Conservation (phyloP, 768 basidiomycete genomes). For the Stropharia rugosoannulata region DNA sequence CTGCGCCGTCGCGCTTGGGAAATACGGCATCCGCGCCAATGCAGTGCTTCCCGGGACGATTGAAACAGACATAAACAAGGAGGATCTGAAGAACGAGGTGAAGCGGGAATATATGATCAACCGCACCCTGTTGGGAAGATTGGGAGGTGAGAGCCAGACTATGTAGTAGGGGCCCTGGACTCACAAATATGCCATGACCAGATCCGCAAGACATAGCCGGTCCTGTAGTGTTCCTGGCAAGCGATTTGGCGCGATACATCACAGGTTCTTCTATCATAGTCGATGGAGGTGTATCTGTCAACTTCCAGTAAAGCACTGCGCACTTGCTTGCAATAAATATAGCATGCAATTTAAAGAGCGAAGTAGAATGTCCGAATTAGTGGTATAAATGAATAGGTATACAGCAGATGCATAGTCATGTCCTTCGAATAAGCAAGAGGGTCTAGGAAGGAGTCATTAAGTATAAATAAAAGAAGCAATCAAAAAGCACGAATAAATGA, state of each 20-base stretch:
- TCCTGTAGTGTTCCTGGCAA: slow-evolving; percentile 72
- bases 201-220: slow-evolving; percentile 73
- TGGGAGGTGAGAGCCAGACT: slow-evolving; percentile 67
- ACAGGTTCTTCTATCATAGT: slow-evolving; percentile 66
- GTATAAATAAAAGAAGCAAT: slow-evolving; percentile 3
- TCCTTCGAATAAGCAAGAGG: too few species aligned
- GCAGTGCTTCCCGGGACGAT: slow-evolving; percentile 77
- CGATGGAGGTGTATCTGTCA: slow-evolving; percentile 75
- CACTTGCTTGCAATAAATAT: background rate
- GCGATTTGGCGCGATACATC: slow-evolving; percentile 69
- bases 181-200: slow-evolving; percentile 16
- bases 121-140: slow-evolving; percentile 63
- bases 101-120: slow-evolving; percentile 66
- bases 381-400: too few species aligned
- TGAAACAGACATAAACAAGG: slow-evolving; percentile 75
- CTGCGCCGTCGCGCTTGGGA: slow-evolving; percentile 75
- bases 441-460: background rate
- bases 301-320: slow-evolving; percentile 49
- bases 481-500: background rate
- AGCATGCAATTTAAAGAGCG: too few species aligned
- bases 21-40: slow-evolving; percentile 72
- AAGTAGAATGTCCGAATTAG: background rate
- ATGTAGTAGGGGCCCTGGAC: background rate
- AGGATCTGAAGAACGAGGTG: slow-evolving; percentile 57
- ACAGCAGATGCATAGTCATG: too few species aligned